These are phyloP conservation scores for Acacia crassicarpa DNA, from an alignment of 306 rosid genomes.

Conservation along the genomic window DNA sequence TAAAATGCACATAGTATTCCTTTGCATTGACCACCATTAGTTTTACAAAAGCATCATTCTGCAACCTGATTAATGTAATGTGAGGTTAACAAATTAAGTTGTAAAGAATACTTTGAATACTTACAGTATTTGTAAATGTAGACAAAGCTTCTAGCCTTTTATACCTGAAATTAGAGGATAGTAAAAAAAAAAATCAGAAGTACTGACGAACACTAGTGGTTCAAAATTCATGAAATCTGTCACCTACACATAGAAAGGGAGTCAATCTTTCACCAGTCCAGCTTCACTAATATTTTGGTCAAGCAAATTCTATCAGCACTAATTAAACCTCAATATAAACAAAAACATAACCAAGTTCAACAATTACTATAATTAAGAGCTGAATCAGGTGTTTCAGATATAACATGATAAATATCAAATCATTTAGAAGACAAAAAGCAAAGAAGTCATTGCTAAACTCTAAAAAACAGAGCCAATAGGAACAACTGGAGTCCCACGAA, in stretches of 20 bases:
- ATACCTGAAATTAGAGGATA: conserved; percentile 59
- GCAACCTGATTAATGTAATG: conserved; percentile 1
- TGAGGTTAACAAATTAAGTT: conserved; percentile 12
- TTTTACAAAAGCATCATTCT: not conserved
- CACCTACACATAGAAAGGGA: no score
- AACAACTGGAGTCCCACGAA: conserved; percentile 92
- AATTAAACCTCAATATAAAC: not conserved
- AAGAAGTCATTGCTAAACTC: not conserved
- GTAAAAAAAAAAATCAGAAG: no score
- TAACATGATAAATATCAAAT: not conserved
- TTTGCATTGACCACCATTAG: not conserved
- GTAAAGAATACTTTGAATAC: conserved; percentile 43
- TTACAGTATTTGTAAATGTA: conserved; percentile 98
- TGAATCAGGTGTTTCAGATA: not conserved
- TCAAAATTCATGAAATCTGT: no score
- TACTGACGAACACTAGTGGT: no score
- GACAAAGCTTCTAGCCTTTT: conserved; percentile 91
- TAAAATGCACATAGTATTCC: no score
- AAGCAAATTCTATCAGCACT: not conserved
- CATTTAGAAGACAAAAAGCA: not conserved
- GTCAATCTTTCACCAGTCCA: not conserved
- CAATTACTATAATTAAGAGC: not conserved
- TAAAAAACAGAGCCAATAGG: no score
- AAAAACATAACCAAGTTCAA: not conserved
- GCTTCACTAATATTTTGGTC: not conserved